Base-by-base conservation (phyloP, 495 filamentous ascomycete species). In the Aspergillus affinis region DNA sequence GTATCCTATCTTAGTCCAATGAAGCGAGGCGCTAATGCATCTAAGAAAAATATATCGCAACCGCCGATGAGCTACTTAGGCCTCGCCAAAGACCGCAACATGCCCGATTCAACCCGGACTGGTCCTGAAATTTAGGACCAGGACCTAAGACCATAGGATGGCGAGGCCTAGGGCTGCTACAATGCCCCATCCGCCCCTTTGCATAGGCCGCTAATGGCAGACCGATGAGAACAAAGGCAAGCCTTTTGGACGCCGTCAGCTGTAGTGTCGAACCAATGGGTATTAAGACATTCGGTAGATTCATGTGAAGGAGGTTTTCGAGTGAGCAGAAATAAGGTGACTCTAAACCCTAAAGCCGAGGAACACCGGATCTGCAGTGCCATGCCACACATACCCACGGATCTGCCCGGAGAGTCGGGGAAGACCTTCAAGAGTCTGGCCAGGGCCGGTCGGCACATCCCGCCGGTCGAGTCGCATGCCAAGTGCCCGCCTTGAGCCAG, bases 261-360 rank as follows among this genome's bases (percentile, higher is more conserved):
- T 21, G 20, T 4, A 21, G 46, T n/a, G 20, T 48, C 13, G n/a
- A 7, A 48, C 20, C 46, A 48, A 48, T 12, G 46, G 46, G 20
- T 48, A 48, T 48, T 21, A n/a, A 48, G 46, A 48, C 46, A n/a
- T 48, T 32, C 29, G 46, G 46, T 48, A n/a, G n/a, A n/a, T n/a
- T n/a, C n/a, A n/a, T n/a, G 17, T 48, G 46, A 48, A 48, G 46
- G 20, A 48, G 20, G 46, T 48, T n/a, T 48, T 48, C 20, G 12
- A 17, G 13, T 48, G 46, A 48, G n/a, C 46, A 48, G 46, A 18
- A 21, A 7, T n/a, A 48, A 18, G 12, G 20, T 10, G 46, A 48
- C 15, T 48, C 20, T 48, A 48, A 9, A 15, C 46, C 20, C 46
- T n/a, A 48, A 48, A 48, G 46, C 17, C 46, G 20, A 18, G 46